Percentiles rank a stretch among this genome's conserved stretches.
These are phyloP conservation scores for Hippophae rhamnoides DNA, from an alignment of 306 rosid species.

Conservation along the genomic window DNA sequence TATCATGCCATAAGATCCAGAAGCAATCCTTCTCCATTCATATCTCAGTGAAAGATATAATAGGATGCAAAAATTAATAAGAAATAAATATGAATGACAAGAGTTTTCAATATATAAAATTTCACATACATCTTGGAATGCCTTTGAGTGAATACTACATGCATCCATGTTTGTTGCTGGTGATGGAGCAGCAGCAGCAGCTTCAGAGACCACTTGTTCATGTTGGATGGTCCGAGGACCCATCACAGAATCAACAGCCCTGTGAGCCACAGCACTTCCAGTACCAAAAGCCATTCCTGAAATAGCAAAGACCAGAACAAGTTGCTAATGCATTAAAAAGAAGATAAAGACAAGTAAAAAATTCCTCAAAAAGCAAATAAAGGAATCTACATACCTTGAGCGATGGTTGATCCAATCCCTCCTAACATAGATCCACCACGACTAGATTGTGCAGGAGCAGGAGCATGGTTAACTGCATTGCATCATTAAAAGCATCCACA, in stretches of 20 bases:
- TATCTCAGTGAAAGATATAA: too few species aligned
- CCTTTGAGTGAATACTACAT: slow-evolving; percentile 51
- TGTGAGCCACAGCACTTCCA: slow-evolving; percentile 87
- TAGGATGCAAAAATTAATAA: not conserved
- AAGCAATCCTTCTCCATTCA: too few species aligned
- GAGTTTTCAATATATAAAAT: not conserved
- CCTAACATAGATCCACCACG: slow-evolving; percentile 64
- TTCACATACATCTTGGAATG: slow-evolving; percentile 77
- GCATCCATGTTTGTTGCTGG: slow-evolving; percentile 43
- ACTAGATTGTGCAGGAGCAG: slow-evolving; percentile 59
- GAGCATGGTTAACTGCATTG: slow-evolving; percentile 48
- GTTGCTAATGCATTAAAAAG: not conserved
- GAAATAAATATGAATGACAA: not conserved
- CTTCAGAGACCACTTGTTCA: slow-evolving; percentile 44
- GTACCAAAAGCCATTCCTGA: slow-evolving; percentile 85
- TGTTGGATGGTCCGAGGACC: slow-evolving; percentile 83
- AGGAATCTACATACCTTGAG: slow-evolving; percentile 50
- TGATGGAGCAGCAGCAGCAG: slow-evolving; percentile 47
- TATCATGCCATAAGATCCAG: too few species aligned
- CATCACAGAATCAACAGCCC: slow-evolving; percentile 78
- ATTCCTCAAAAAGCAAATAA: not conserved
- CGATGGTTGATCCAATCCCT: slow-evolving; percentile 82
- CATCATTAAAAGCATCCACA: not conserved
- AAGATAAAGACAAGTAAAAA: not conserved
- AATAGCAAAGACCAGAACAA: not conserved